phyloP scores from a whole-genome alignment of 805 yeast genomes.

The Lachancea dasiensis region DNA sequence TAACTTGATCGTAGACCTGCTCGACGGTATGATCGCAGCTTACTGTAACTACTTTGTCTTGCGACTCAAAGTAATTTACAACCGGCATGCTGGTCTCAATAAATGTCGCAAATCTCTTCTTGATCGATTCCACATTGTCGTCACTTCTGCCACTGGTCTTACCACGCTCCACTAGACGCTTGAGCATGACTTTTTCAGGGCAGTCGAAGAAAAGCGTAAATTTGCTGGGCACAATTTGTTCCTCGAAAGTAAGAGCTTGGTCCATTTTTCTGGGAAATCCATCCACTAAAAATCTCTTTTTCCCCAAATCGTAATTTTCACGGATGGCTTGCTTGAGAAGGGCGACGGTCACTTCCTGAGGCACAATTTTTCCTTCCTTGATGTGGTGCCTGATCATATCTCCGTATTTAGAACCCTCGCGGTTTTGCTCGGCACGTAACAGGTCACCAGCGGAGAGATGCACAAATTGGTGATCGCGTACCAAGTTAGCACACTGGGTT shows the following conservation, averaged over 20 bases:
- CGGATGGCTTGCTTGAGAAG: constrained; percentile 73
- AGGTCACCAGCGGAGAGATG: constrained; percentile 97
- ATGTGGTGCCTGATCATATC: constrained; percentile 78
- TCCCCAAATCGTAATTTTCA: constrained; percentile 40
- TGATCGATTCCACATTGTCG: constrained; percentile 86
- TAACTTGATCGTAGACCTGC: constrained; percentile 63
- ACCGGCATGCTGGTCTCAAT: constrained; percentile 91
- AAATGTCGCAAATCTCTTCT: constrained; percentile 82
- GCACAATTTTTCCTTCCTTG: constrained; percentile 86
- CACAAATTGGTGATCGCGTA: constrained; percentile 70
- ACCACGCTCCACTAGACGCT: constrained; percentile 82
- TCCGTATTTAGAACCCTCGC: constrained; percentile 79
- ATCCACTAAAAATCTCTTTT: constrained; percentile 68
- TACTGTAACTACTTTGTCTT: constrained; percentile 69
- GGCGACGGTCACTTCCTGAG: constrained; percentile 84
- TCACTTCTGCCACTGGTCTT: constrained; percentile 92
- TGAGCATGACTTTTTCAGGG: constrained; percentile 76
- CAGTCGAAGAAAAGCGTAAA: constrained; percentile 75
- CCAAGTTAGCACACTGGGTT: constrained; percentile 87
- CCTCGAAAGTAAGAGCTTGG: constrained; percentile 91
- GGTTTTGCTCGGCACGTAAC: constrained; percentile 82
- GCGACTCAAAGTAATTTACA: constrained; percentile 70
- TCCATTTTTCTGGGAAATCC: constrained; percentile 99
- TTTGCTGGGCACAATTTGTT: constrained; percentile 61
- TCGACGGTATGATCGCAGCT: constrained; percentile 79